phyloP scores from a whole-genome alignment of 352 stramenopile genomes.

The Pseudoperonospora humuli region DNA sequence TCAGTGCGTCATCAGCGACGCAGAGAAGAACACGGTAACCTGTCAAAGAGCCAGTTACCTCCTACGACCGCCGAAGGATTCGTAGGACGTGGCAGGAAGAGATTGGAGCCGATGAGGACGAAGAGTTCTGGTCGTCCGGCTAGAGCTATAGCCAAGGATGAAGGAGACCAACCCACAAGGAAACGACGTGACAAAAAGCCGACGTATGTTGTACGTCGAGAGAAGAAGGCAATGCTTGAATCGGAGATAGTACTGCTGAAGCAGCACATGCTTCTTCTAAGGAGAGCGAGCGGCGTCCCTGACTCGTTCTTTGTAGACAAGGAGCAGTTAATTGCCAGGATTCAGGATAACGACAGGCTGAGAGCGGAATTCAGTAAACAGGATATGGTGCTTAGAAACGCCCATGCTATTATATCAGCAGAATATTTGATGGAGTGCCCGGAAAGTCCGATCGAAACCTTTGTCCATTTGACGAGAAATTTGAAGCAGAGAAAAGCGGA shows the following conservation, averaged over 20 bases:
- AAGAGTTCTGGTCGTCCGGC: conserved; percentile 1
- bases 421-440: conserved; percentile 31
- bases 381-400: conserved; percentile 34
- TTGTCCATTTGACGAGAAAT: conserved; percentile 32
- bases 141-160: conserved; percentile 1
- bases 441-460: conserved; percentile 31
- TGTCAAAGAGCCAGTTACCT: conserved; percentile 12
- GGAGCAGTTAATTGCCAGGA: conserved; percentile 13
- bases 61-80: not conserved
- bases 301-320: conserved; percentile 25
- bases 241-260: conserved; percentile 26
- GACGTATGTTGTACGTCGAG: conserved; percentile 32
- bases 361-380: conserved; percentile 33
- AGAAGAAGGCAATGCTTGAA: conserved; percentile 41
- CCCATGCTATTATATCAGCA: conserved; percentile 26
- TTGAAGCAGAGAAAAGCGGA: conserved; percentile 21
- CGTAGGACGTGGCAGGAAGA: conserved; percentile 4
- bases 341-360: conserved; percentile 29
- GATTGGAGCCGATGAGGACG: conserved; percentile 2
- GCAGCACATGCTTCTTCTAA: conserved; percentile 23
- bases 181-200: conserved; percentile 29
- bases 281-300: conserved; percentile 23
- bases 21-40: conserved; percentile 4
- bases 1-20: not conserved
- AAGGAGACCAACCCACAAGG: conserved; percentile 1